These are phyloP conservation scores for Botrytis hyacinthi DNA, from an alignment of 2,329 filamentous ascomycete species.

Conservation along the genomic window DNA sequence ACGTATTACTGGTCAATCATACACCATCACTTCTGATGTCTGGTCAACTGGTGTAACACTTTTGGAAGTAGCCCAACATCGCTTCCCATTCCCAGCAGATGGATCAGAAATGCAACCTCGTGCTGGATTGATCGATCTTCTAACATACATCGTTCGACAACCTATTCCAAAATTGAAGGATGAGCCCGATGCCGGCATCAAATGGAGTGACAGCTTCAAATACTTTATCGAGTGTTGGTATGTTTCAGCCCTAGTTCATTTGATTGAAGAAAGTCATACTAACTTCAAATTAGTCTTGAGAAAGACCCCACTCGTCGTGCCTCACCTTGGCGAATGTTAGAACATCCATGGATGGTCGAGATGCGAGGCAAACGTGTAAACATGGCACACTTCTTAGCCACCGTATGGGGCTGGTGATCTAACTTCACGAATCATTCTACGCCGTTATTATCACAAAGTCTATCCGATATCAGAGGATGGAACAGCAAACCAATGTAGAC, in stretches of 20 bases:
- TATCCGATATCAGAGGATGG: not conserved
- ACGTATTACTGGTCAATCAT: slow-evolving; percentile 93
- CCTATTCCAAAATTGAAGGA: slow-evolving; percentile 95
- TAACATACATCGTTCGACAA: slow-evolving; percentile 97
- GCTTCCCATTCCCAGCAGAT: slow-evolving; percentile 96
- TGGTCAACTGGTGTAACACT: slow-evolving; percentile 97
- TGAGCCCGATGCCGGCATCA: slow-evolving; percentile 82
- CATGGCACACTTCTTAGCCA: slow-evolving; percentile 89
- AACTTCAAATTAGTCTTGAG: slow-evolving; percentile 65
- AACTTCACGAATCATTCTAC: not conserved
- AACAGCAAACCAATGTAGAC: not conserved
- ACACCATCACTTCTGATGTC: slow-evolving; percentile 97
- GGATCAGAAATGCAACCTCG: slow-evolving; percentile 93
- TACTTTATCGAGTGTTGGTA: slow-evolving; percentile 99
- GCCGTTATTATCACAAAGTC: not conserved
- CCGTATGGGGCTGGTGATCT: slow-evolving; percentile 88
- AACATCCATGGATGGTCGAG: slow-evolving; percentile 98
- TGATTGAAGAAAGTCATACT: slow-evolving; percentile 21
- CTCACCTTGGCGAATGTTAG: slow-evolving; percentile 97
- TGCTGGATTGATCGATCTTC: slow-evolving; percentile 87
- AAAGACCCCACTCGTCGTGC: slow-evolving; percentile 86
- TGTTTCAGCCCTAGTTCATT: slow-evolving; percentile 46
- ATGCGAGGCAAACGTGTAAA: slow-evolving; percentile 96
- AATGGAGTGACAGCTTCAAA: slow-evolving; percentile 97
- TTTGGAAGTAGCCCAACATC: slow-evolving; percentile 98